phyloP scores from a whole-genome alignment of 176 grass and related monocot genomes.

The Phoenix roebelenii region DNA sequence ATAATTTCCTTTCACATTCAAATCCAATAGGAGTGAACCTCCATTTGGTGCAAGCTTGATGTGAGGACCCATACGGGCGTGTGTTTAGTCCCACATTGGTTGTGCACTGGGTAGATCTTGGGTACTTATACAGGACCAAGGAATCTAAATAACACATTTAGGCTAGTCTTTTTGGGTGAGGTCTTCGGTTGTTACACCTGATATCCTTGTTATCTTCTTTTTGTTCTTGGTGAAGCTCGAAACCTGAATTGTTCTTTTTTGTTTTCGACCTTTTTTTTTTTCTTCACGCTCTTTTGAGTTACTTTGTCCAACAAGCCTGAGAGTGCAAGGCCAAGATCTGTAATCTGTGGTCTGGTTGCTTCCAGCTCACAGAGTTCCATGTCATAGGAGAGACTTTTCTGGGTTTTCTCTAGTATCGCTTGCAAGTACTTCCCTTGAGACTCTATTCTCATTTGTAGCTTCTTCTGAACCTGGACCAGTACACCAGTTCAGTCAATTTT shows the following conservation, averaged over 20 bases:
- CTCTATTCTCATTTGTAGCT: slow-evolving; percentile 86
- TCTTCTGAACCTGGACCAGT: slow-evolving; percentile 74
- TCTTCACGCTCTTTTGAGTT: slow-evolving; percentile 33
- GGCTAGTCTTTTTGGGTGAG: too few relatives aligned
- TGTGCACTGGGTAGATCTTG: too few relatives aligned
- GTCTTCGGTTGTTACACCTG: too few relatives aligned
- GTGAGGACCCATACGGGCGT: too few relatives aligned
- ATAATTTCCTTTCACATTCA: slow-evolving; percentile 74
- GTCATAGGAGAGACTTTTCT: slow-evolving; percentile 45
- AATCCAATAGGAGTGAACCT: slow-evolving; percentile 45
- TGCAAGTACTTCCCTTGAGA: slow-evolving; percentile 97
- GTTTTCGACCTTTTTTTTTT: slow-evolving; percentile 17
- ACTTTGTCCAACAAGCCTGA: slow-evolving; percentile 49
- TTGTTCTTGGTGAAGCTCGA: slow-evolving; percentile 30
- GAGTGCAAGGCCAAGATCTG: slow-evolving; percentile 59
- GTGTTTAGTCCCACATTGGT: background rate
- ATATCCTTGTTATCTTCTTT: slow-evolving; percentile 28
- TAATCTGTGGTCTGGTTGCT: slow-evolving; percentile 39
- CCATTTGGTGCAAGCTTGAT: slow-evolving; percentile 26
- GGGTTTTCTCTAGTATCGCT: slow-evolving; percentile 63
- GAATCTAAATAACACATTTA: too few relatives aligned
- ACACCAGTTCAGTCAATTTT: too few relatives aligned
- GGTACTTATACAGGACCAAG: too few relatives aligned
- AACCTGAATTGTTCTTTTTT: slow-evolving; percentile 14
- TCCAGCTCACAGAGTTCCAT: slow-evolving; percentile 24